Base-by-base conservation (phyloP, 129 eudicot species). In the Heracleum sosnowskyi region DNA sequence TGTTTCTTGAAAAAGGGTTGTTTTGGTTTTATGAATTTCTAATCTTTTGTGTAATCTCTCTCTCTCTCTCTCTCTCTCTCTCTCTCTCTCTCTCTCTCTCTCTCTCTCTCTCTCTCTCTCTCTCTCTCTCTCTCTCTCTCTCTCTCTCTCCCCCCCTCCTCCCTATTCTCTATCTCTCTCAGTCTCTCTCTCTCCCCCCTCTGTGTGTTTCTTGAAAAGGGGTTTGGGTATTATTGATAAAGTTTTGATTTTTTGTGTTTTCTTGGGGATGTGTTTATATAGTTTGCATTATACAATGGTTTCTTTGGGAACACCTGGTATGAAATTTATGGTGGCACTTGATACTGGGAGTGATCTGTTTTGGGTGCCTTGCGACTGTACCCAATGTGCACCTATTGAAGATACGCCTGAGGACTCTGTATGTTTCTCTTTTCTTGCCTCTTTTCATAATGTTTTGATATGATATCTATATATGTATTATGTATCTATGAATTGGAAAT, bases 251-350 rank as follows among this genome's bases (percentile, higher is more conserved):
- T 79, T 78, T 28, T 64, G 18, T 64, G 39, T 75, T 18, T 49
- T 76, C 77, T 42, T 31, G 64, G 41, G 66, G 69, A 77, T 33
- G 77, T 29, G 77, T 55, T 24, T 74, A 20, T 85, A 80, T 69
- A 93, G 98, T 84, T 89, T 93, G 93, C 97, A 93, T 83, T 93
- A 93, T 83, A 86, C 97, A n/a, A 85, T 87, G 33, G 96, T 93
- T 77, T 87, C 92, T 0, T 77, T 91, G 90, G 98, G 98, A 51
- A 89, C 96, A 36, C 98, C 98, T 45, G 97, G 89, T 57, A 76
- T 73, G 88, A 91, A 89, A 92, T 91, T 93, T 83, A 82, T 91
- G 92, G 98, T 89, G 93, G 98, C 98, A 22, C 93, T 93, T 80
- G 98, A 93, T 84, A 89, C 97, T 0, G 98, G 98, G 79, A 93